Percentiles rank a stretch among this genome's conserved stretches.
Conservation (phyloP, 2,329 filamentous ascomycete species). For the Aspergillus awamori region DNA sequence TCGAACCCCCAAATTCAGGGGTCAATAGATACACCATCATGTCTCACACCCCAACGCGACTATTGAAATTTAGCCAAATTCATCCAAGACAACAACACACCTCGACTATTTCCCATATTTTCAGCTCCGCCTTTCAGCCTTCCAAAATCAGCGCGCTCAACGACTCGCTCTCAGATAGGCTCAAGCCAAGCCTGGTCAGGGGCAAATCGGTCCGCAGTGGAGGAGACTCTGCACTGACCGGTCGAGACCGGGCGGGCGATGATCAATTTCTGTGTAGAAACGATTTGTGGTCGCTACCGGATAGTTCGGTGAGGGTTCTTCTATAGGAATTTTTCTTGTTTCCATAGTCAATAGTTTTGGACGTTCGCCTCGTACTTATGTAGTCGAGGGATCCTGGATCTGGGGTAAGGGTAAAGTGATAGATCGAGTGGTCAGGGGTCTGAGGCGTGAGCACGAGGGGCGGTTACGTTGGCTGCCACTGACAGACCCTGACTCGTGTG, state of each 20-base stretch:
- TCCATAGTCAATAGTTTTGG: background rate
- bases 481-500: background rate
- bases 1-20: background rate
- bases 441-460: background rate
- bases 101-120: no score
- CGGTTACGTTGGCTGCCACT: background rate
- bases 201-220: constrained; percentile 10
- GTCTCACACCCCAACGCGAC: background rate
- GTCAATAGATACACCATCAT: background rate
- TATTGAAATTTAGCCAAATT: background rate
- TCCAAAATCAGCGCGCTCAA: background rate
- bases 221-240: constrained; percentile 7
- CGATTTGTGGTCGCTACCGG: background rate
- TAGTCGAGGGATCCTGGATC: background rate
- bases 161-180: constrained; percentile 1
- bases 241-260: constrained; percentile 9
- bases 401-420: no score
- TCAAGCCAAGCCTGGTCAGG: constrained; percentile 11
- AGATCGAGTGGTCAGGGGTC: background rate
- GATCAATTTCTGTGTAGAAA: background rate
- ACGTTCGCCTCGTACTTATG: background rate
- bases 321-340: background rate
- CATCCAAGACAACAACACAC: background rate
- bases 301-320: background rate
- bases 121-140: no score